Evolutionary conservation across 2,329 filamentous ascomycete species (phyloP), one percentile per base, ranked within the genome.

Genomic region (Botrytis cinerea): DNA sequence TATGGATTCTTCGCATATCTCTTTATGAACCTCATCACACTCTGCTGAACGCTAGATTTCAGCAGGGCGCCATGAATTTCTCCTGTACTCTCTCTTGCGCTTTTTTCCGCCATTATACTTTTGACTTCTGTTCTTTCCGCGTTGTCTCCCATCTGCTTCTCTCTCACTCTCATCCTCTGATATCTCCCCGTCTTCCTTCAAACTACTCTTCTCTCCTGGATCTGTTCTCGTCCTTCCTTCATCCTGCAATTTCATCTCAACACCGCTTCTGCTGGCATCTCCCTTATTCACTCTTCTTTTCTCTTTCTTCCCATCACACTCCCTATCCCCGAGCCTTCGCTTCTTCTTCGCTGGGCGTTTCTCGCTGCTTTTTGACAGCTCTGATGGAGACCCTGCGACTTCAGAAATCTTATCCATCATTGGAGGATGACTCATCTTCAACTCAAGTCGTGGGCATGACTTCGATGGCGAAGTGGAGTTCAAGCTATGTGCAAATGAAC

Each of bases 41-140:
- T 25, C 20, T 38, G 20, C 32, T 60, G 57, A 20, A 38, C 35
- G 12, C 12, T 61, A 38, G 6, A 40, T 25, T 16, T 16, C n/a
- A 35, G 59, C 12, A 40, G 12, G 35, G 25, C 59, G 22, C 2
- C 5, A 38, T 38, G 59, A 61, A 18, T 61, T 16, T n/a, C 12
- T 63, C 16, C 38, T 43, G 60, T 40, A 25, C 60, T 61, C 22
- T 22, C 38, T 63, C 60, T 63, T 63, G 16, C 60, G 38, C 38
- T 43, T 63, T 40, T 63, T 63, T 2, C 60, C 25, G 8, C 38
- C 38, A 63, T n/a, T 20, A 2, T 43, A 3, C 38, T 16, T 40
- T 4, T 5, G 6, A 18, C 1, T 4, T 2, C 9, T 8, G 2
- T n/a, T 12, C 3, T 63, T 8, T 18, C 5, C 16, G 25, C 25